Conservation (phyloP, 805 yeast genomes). For the Kuraishia capsulata region DNA sequence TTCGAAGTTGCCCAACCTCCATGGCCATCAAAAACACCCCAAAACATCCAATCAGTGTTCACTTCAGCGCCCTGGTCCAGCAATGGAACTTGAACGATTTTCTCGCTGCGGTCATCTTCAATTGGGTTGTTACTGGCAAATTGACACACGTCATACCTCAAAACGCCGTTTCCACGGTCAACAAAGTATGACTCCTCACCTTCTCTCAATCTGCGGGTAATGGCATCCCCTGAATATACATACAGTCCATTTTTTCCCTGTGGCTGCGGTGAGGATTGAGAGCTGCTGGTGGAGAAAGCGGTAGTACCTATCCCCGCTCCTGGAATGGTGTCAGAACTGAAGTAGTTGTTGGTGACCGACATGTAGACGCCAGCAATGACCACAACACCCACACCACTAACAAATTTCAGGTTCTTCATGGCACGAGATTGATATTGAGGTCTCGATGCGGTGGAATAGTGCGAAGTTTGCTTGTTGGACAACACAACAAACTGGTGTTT, state of each 20-base stretch:
- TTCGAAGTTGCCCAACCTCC: conserved; percentile 92
- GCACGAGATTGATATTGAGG: conserved; percentile 14
- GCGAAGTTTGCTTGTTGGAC: neutral
- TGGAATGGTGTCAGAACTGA: conserved; percentile 19
- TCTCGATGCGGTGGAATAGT: neutral
- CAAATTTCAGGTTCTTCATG: conserved; percentile 16
- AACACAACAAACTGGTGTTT: neutral
- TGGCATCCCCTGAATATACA: conserved; percentile 59
- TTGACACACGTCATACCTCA: conserved; percentile 84
- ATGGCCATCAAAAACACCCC: conserved; percentile 96
- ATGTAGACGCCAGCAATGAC: conserved; percentile 23
- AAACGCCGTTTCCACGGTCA: conserved; percentile 79
- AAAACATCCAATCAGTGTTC: conserved; percentile 79
- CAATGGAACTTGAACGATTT: conserved; percentile 66
- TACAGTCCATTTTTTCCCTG: conserved; percentile 45
- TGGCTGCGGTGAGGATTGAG: conserved; percentile 26
- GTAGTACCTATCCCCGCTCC: conserved; percentile 5
- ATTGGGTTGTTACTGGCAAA: conserved; percentile 87
- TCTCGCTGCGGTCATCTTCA: conserved; percentile 89
- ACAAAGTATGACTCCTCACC: conserved; percentile 75
- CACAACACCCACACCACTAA: conserved; percentile 22
- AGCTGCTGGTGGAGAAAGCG: conserved; percentile 32
- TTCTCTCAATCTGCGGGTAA: conserved; percentile 56
- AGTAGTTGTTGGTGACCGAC: conserved; percentile 17
- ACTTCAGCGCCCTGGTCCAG: conserved; percentile 40